phyloP scores from a whole-genome alignment of 176 grass and related monocot species.

The Zea mays region Zm-B73-REFERENCE-NAM-5.0 NC_050101.1:37453501-37454000 shows the following conservation, averaged over 20 bases:
- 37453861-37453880: slow-evolving; percentile 40
- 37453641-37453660: slow-evolving; percentile 19
- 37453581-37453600: slow-evolving; percentile 16
- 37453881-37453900: slow-evolving; percentile 26
- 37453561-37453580: slow-evolving; percentile 4
- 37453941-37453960: neutral
- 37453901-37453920: neutral
- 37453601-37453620: neutral
- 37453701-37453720: slow-evolving; percentile 57
- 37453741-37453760: slow-evolving; percentile 19
- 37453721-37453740: slow-evolving; percentile 35
- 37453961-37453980: slow-evolving; percentile 25
- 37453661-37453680: neutral
- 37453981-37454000: slow-evolving; percentile 28
- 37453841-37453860: slow-evolving; percentile 43
- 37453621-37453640: neutral
- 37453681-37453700: slow-evolving; percentile 19
- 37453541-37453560: neutral
- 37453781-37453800: slow-evolving; percentile 42
- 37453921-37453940: slow-evolving; percentile 26
- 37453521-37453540: slow-evolving; percentile 25
- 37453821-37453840: slow-evolving; percentile 41
- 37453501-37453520: slow-evolving; percentile 11
- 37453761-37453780: neutral
- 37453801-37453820: slow-evolving; percentile 32